Conservation (phyloP, 164 flowering plant species). For the Brasenia schreberi region DNA sequence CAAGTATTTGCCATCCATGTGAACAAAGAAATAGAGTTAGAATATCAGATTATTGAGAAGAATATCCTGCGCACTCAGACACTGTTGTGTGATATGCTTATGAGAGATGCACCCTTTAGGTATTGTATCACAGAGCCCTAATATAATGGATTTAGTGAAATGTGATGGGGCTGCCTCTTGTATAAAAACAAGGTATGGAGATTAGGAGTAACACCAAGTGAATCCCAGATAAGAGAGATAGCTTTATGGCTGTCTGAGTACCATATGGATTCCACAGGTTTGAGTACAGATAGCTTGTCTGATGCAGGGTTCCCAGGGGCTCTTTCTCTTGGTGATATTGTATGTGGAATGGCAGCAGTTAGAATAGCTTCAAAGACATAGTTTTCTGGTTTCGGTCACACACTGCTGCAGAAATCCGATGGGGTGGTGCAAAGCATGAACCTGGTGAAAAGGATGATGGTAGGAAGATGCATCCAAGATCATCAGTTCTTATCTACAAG, state of each 20-base stretch:
- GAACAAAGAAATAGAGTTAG: slow-evolving; percentile 72
- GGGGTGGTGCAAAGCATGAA: slow-evolving; percentile 98
- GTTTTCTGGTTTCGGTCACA: slow-evolving; percentile 88
- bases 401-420: slow-evolving; percentile 70
- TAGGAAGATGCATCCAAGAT: slow-evolving; percentile 87
- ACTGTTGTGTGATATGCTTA: slow-evolving; percentile 85
- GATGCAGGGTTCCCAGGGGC: slow-evolving; percentile 91
- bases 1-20: slow-evolving; percentile 96
- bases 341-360: slow-evolving; percentile 96
- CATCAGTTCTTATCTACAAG: slow-evolving; percentile 21
- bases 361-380: slow-evolving; percentile 62
- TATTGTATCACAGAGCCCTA: slow-evolving; percentile 78
- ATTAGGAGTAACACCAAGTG: slow-evolving; percentile 60
- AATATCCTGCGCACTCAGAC: slow-evolving; percentile 84
- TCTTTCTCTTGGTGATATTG: slow-evolving; percentile 50
- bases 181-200: slow-evolving; percentile 57
- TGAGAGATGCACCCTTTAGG: slow-evolving; percentile 84
- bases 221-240: slow-evolving; percentile 48
- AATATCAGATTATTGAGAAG: slow-evolving; percentile 72
- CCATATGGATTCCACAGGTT: slow-evolving; percentile 87
- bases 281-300: slow-evolving; percentile 82
- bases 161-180: slow-evolving; percentile 86
- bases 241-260: slow-evolving; percentile 52
- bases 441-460: slow-evolving; percentile 76
- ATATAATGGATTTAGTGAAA: slow-evolving; percentile 85